Base-by-base conservation (phyloP, 352 stramenopile genomes). In the Globisporangium polare region DNA sequence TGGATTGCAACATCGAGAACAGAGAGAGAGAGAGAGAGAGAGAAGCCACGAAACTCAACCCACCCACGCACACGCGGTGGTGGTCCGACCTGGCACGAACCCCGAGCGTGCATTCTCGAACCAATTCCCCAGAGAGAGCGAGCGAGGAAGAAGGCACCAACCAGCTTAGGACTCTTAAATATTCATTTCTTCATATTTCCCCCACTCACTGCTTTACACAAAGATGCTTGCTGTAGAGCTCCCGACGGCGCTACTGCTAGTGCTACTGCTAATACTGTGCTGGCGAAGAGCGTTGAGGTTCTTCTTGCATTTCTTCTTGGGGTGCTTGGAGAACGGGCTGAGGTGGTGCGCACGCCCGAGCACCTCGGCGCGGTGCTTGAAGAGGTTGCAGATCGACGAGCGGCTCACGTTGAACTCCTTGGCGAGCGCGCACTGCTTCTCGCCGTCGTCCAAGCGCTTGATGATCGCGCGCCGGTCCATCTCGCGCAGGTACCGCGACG, bases 331-430 rank as follows among this genome's bases (percentile, higher is more conserved):
- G n/a, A 86, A 62, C 20, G 80, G 80, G 24, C 52, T 65, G 39
- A 47, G 50, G 59, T 87, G 72, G 43, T 82, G 72, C 39, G 80
- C 60, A 5, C 80, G 75, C 8, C 72, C 74, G 0, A 89, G 58
- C 12, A 89, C 80, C 47, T 75, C 66, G 9, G 71, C 71, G 13
- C 80, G 75, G 41, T 87, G 76, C 51, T 89, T 89, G 66, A 86
- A 83, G 24, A 89, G 58, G 53, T 87, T 87, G 58, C 80, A 89
- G 60, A 89, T 89, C 15, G 80, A 77, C 0, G 80, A 77, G 57
- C 80, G 80, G 10, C 75, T 89, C 31, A 89, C 80, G n/a, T 73
- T 72, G 52, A 84, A 89, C 62, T 89, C 81, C 49, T 86, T 88
- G 2, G 81, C 78, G 18, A 89, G 70, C 20, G 71, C 72, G 4